Conservation (phyloP, 148 eudicot genomes). For the Chenopodium formosanum region DNA sequence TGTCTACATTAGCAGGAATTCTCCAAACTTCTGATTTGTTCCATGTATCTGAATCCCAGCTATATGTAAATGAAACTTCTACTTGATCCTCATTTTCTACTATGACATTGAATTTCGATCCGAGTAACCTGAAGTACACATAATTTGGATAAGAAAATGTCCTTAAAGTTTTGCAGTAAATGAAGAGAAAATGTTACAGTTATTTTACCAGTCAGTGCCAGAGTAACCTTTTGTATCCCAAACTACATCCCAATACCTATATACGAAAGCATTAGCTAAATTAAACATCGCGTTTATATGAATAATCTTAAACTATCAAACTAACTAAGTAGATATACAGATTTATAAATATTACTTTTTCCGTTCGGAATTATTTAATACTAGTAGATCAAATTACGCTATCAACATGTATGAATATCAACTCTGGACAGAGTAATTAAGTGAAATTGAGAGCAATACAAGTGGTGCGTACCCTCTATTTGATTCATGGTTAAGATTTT, state of each 20-base stretch:
- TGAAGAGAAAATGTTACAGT: neutral
- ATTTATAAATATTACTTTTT: too few relatives aligned
- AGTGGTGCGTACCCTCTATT: slow-evolving; percentile 42
- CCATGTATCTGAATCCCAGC: slow-evolving; percentile 40
- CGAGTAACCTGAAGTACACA: slow-evolving; percentile 40
- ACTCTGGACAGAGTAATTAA: neutral
- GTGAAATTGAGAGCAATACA: neutral
- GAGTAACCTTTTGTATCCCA: slow-evolving; percentile 27
- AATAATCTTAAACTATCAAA: neutral
- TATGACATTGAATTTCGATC: slow-evolving; percentile 43
- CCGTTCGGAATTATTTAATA: too few relatives aligned
- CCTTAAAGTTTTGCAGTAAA: neutral
- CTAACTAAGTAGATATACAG: too few relatives aligned
- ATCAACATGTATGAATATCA: too few relatives aligned
- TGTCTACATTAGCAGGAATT: slow-evolving; percentile 52
- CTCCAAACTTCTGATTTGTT: slow-evolving; percentile 19
- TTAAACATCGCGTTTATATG: neutral
- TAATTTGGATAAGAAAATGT: neutral
- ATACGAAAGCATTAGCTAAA: neutral
- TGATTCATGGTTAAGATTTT: slow-evolving; percentile 27
- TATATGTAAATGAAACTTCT: slow-evolving; percentile 55
- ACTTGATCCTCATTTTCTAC: slow-evolving; percentile 41
- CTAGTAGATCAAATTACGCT: neutral
- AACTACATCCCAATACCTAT: slow-evolving; percentile 51
- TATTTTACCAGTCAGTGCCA: slow-evolving; percentile 33